Evolutionary conservation across 2,329 filamentous ascomycete species (phyloP).

Genomic region (Fusarium fujikuroi): DNA sequence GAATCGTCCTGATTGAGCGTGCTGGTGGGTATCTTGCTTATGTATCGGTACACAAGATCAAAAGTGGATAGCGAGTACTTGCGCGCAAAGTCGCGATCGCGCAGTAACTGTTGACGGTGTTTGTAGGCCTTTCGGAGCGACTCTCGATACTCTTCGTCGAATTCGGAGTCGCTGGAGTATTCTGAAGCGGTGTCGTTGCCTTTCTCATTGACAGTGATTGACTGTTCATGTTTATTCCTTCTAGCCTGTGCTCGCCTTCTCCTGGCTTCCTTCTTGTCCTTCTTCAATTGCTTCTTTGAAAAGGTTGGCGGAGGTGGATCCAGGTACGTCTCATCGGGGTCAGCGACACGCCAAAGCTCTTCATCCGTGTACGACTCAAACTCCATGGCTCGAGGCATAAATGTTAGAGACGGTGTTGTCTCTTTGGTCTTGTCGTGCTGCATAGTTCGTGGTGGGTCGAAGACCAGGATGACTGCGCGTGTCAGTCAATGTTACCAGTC

Average conservation of each 20-base stretch:
- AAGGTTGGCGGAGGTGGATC: conserved; percentile 40
- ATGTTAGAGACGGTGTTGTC: conserved; percentile 38
- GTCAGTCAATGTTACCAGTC: not conserved
- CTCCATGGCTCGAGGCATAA: conserved; percentile 46
- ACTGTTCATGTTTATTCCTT: not conserved
- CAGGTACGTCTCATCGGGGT: conserved; percentile 41
- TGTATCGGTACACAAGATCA: conserved; percentile 39
- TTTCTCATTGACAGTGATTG: conserved; percentile 14
- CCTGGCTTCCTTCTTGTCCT: conserved; percentile 20
- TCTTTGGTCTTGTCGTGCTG: conserved; percentile 33
- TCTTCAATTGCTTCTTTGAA: not conserved
- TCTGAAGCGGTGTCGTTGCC: not conserved
- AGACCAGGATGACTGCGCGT: conserved; percentile 35
- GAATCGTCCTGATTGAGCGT: conserved; percentile 21
- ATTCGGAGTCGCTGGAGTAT: conserved; percentile 16
- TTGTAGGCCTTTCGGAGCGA: not conserved
- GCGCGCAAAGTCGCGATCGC: conserved; percentile 43
- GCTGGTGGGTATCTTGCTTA: conserved; percentile 20
- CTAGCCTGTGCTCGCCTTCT: conserved; percentile 12
- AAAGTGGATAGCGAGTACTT: conserved; percentile 42
- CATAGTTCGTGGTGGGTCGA: conserved; percentile 42
- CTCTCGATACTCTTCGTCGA: conserved; percentile 11
- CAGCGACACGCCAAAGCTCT: conserved; percentile 42
- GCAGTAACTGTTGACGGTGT: conserved; percentile 29
- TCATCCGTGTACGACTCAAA: conserved; percentile 45